These are phyloP conservation scores for Penicillium brasilianum DNA, from an alignment of 2,329 filamentous ascomycete species.

Conservation along the genomic window DNA sequence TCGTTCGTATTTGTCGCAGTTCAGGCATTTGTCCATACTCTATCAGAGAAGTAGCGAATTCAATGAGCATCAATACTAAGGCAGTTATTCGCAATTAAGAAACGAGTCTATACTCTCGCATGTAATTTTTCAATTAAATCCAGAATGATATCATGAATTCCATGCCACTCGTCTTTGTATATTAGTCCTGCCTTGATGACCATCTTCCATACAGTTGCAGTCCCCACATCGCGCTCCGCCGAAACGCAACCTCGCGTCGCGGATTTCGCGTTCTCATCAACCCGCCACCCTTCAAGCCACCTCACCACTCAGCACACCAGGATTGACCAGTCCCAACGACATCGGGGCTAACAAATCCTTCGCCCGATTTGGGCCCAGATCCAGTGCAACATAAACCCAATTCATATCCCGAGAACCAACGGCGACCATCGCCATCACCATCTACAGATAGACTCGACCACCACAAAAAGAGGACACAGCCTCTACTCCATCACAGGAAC, in stretches of 20 bases:
- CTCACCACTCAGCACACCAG: not conserved
- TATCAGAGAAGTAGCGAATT: constrained; percentile 14
- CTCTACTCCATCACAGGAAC: not conserved
- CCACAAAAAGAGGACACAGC: not conserved
- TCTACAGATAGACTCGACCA: not conserved
- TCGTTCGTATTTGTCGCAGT: constrained; percentile 16
- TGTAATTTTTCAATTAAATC: no score
- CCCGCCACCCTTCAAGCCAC: constrained; percentile 9
- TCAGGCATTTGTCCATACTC: constrained; percentile 7
- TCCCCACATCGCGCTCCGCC: constrained; percentile 19
- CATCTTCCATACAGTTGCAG: not conserved
- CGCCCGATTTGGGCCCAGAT: not conserved
- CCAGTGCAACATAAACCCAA: not conserved
- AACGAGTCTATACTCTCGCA: not conserved
- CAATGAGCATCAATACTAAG: constrained; percentile 12
- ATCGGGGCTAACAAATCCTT: not conserved
- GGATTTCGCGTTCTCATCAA: constrained; percentile 29
- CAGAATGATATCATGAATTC: no score
- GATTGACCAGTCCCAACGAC: not conserved
- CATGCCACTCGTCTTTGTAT: no score
- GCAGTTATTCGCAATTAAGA: not conserved
- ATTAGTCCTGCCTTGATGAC: no score
- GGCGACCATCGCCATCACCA: not conserved
- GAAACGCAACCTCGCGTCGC: constrained; percentile 19
- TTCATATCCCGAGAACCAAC: no score